These are phyloP conservation scores for Beauveria scarabaeidicola DNA, from an alignment of 2,329 filamentous ascomycete species.

Conservation along the genomic window DNA sequence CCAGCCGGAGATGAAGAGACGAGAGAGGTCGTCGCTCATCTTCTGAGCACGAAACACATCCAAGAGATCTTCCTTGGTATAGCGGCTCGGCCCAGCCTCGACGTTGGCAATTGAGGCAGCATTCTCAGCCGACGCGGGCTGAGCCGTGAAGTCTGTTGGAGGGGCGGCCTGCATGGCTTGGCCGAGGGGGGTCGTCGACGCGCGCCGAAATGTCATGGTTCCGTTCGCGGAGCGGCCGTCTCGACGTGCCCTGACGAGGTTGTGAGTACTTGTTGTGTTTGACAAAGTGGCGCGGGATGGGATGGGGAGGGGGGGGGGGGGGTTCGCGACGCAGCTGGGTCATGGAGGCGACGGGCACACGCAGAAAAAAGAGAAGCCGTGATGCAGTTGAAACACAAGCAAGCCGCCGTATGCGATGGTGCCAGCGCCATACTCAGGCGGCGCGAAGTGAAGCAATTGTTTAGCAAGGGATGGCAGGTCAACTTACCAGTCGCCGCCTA, in stretches of 20 bases:
- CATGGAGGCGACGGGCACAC: neutral
- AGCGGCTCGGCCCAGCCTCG: slow-evolving; percentile 46
- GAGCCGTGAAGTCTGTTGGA: slow-evolving; percentile 31
- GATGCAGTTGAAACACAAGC: neutral
- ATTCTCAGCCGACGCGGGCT: slow-evolving; percentile 29
- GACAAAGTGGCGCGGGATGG: neutral
- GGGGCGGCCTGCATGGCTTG: slow-evolving; percentile 30
- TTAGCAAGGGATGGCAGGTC: slow-evolving; percentile 9
- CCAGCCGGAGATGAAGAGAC: slow-evolving; percentile 69
- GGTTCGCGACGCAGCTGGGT: slow-evolving; percentile 9
- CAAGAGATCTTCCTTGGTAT: slow-evolving; percentile 71
- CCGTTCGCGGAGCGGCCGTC: slow-evolving; percentile 52
- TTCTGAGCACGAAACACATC: slow-evolving; percentile 55
- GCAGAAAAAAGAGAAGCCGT: neutral
- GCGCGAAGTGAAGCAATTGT: slow-evolving; percentile 20
- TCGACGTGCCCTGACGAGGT: slow-evolving; percentile 43
- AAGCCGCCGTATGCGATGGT: neutral
- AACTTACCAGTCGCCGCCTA: slow-evolving; percentile 66
- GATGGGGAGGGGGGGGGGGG: too few relatives aligned
- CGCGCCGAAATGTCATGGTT: slow-evolving; percentile 55
- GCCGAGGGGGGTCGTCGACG: slow-evolving; percentile 48
- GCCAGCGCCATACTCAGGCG: neutral
- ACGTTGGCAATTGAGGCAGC: slow-evolving; percentile 23
- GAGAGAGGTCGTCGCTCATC: slow-evolving; percentile 46
- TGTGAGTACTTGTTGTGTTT: slow-evolving; percentile 6